A percentile compares a stretch with the other conserved stretches of the same genome.
Evolutionary conservation across 495 filamentous ascomycete species (phyloP).

Genomic region (Filosporella fistucella): DNA sequence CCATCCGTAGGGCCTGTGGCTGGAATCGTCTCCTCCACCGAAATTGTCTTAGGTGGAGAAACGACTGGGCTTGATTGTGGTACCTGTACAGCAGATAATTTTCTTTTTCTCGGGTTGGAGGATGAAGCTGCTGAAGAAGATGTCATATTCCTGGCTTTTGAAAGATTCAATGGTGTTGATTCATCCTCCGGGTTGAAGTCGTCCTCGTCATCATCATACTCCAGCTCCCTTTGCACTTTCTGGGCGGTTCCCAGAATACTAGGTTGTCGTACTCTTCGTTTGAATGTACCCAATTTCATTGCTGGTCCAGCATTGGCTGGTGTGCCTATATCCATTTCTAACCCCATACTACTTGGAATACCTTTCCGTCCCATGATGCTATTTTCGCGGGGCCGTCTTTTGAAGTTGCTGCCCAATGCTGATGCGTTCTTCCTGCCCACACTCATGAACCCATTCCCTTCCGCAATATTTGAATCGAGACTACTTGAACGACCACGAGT

Average conservation of each 20-base stretch:
- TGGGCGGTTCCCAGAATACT: constrained; percentile 65
- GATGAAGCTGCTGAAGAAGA: constrained; percentile 12
- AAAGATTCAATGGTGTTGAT: constrained; percentile 56
- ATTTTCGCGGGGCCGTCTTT: constrained; percentile 4
- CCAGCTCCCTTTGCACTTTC: constrained; percentile 37
- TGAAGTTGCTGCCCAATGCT: neutral
- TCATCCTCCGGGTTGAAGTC: constrained; percentile 61
- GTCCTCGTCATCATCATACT: constrained; percentile 44
- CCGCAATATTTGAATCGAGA: constrained; percentile 19
- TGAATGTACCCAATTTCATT: constrained; percentile 49
- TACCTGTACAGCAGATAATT: constrained; percentile 25
- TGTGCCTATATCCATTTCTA: constrained; percentile 16
- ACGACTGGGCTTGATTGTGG: constrained; percentile 16
- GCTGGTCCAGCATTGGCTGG: constrained; percentile 15
- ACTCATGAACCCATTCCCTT: constrained; percentile 16
- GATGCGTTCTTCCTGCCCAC: constrained; percentile 15
- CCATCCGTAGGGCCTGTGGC: constrained; percentile 10
- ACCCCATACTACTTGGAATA: constrained; percentile 14
- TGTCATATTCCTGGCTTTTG: constrained; percentile 17
- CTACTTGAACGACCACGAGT: constrained; percentile 20
- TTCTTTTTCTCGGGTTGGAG: constrained; percentile 32
- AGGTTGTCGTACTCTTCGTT: constrained; percentile 58
- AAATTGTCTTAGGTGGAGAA: neutral
- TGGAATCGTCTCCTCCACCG: constrained; percentile 7
- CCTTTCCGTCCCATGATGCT: constrained; percentile 11